Evolutionary conservation across 2,329 filamentous ascomycete genomes (phyloP).

Genomic region (Colletotrichum sp.): DNA sequence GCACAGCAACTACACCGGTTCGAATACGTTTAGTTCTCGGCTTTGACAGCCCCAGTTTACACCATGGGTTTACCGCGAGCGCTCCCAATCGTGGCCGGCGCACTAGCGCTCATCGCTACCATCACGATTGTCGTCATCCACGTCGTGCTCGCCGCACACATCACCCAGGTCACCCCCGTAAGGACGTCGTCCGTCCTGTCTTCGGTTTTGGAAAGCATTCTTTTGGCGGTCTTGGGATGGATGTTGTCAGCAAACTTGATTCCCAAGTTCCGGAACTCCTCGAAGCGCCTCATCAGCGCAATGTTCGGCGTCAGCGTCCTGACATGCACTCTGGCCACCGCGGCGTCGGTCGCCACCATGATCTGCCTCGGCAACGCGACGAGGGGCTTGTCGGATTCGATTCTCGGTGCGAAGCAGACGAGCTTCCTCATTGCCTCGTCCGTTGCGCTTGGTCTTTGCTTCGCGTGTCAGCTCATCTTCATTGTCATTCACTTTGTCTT

Average conservation of each 20-base stretch:
- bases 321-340: slow-evolving; percentile 48
- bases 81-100: slow-evolving; percentile 41
- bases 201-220: slow-evolving; percentile 38
- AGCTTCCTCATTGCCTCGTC: slow-evolving; percentile 50
- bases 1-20: neutral
- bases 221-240: slow-evolving; percentile 38
- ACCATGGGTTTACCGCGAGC: slow-evolving; percentile 38
- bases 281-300: slow-evolving; percentile 30
- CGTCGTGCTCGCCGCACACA: slow-evolving; percentile 39
- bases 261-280: slow-evolving; percentile 19
- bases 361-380: slow-evolving; percentile 41
- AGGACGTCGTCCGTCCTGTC: slow-evolving; percentile 42
- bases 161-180: slow-evolving; percentile 34
- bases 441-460: slow-evolving; percentile 48
- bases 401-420: slow-evolving; percentile 35
- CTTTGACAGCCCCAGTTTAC: slow-evolving; percentile 7
- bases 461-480: slow-evolving; percentile 53
- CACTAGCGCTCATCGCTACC: slow-evolving; percentile 41
- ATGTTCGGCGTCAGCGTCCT: slow-evolving; percentile 44
- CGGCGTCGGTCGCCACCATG: slow-evolving; percentile 48
- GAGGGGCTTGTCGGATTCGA: slow-evolving; percentile 28
- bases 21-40: neutral
- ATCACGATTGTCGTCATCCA: slow-evolving; percentile 43
- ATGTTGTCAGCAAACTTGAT: slow-evolving; percentile 35
- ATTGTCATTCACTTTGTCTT: slow-evolving; percentile 48